A percentile compares a stretch with the other conserved stretches of the same genome.
These are phyloP conservation scores for Metarhizium brunneum DNA, from an alignment of 2,329 filamentous ascomycete genomes.

Conservation along the genomic window DNA sequence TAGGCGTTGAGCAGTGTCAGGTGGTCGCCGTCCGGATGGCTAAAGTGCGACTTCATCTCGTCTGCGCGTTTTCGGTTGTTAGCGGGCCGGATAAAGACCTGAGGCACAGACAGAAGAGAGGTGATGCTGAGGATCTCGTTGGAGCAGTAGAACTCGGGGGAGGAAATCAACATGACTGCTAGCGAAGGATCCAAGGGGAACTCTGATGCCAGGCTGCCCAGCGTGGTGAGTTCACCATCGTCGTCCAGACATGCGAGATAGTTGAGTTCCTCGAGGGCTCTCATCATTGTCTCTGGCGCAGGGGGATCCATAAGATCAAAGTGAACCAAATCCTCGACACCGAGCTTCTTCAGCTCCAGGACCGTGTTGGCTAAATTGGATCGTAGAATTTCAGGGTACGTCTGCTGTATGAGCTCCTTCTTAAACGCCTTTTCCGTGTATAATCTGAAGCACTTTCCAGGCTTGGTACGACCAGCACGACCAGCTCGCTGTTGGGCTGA, in stretches of 20 bases:
- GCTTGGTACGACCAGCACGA: constrained; percentile 97
- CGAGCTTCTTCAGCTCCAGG: constrained; percentile 92
- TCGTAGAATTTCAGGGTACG: constrained; percentile 88
- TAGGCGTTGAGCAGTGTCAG: constrained; percentile 95
- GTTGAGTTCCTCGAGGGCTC: constrained; percentile 93
- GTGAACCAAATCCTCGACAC: constrained; percentile 89
- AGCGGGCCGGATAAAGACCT: constrained; percentile 84
- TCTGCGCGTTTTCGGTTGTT: constrained; percentile 83
- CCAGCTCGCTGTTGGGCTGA: constrained; percentile 95
- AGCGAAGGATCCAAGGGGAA: constrained; percentile 91
- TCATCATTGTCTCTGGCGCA: constrained; percentile 96
- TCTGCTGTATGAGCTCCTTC: constrained; percentile 95
- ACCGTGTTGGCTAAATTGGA: constrained; percentile 95
- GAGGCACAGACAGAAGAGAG: constrained; percentile 84
- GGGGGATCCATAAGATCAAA: constrained; percentile 99
- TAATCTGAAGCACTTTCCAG: constrained; percentile 94
- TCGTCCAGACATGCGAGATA: constrained; percentile 95
- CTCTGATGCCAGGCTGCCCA: constrained; percentile 83
- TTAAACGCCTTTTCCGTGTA: constrained; percentile 96
- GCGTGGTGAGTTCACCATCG: constrained; percentile 80
- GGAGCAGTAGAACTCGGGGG: constrained; percentile 96
- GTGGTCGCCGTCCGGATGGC: constrained; percentile 89
- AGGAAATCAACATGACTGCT: constrained; percentile 96
- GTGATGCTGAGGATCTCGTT: constrained; percentile 97
- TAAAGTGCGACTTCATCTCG: constrained; percentile 93